Conservation (phyloP, 768 basidiomycete species). For the Phaffia australis region DNA sequence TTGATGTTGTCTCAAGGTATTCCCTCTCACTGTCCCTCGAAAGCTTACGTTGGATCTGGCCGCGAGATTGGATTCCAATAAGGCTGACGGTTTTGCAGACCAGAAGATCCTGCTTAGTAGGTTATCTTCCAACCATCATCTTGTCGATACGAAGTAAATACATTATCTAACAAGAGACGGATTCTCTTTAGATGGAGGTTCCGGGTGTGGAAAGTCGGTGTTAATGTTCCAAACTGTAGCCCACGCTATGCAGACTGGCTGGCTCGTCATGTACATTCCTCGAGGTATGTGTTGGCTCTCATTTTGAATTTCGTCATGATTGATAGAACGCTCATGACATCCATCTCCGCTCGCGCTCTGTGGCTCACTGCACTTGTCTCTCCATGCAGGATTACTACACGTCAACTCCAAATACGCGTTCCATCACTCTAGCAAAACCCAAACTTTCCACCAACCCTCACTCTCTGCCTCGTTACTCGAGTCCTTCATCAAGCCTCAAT, state of each 20-base stretch:
- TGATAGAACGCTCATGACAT: background rate
- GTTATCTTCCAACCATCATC: background rate
- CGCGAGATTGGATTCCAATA: background rate
- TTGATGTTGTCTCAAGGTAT: too few relatives aligned
- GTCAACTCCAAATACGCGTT: slow-evolving; percentile 9
- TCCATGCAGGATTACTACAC: slow-evolving; percentile 3
- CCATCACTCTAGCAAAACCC: slow-evolving; percentile 17
- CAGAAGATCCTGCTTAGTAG: slow-evolving; percentile 14
- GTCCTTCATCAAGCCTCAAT: background rate
- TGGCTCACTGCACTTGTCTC: background rate
- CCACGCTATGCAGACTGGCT: slow-evolving; percentile 12
- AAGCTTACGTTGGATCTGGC: slow-evolving; percentile 16
- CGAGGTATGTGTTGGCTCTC: background rate
- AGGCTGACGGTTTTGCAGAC: background rate
- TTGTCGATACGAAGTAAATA: background rate
- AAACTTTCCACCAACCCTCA: slow-evolving; percentile 23
- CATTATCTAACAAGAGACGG: background rate
- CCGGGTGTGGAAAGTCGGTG: slow-evolving; percentile 22
- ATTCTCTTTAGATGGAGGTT: slow-evolving; percentile 5
- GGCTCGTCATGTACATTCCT: slow-evolving; percentile 18
- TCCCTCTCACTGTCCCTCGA: slow-evolving; percentile 16
- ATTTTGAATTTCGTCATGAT: background rate
- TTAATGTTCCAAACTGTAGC: slow-evolving; percentile 12
- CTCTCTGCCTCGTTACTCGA: slow-evolving; percentile 6
- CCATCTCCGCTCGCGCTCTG: background rate